These are phyloP conservation scores for Naematelia aurantialba DNA, from an alignment of 768 basidiomycete species.

Conservation along the genomic window DNA sequence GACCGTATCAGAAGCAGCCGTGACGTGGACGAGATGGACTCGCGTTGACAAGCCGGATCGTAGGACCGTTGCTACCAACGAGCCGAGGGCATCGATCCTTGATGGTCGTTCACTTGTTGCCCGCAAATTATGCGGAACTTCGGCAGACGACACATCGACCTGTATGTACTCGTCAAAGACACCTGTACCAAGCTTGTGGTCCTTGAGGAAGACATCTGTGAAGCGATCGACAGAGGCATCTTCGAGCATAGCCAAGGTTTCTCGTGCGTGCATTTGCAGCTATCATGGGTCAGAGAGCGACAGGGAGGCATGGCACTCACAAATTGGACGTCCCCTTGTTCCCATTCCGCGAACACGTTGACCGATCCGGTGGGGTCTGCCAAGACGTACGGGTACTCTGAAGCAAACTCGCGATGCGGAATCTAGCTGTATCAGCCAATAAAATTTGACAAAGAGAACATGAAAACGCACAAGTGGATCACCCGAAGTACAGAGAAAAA, in stretches of 20 bases:
- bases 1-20: constrained; percentile 46
- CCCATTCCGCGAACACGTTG: constrained; percentile 73
- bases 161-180: constrained; percentile 62
- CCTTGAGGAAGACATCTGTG: constrained; percentile 66
- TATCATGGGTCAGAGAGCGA: constrained; percentile 42
- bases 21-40: constrained; percentile 61
- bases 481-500: constrained; percentile 15
- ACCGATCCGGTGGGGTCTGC: constrained; percentile 73
- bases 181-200: constrained; percentile 61
- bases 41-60: constrained; percentile 72
- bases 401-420: constrained; percentile 35
- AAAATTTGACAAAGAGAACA: not conserved
- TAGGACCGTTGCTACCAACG: constrained; percentile 42
- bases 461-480: constrained; percentile 10
- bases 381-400: constrained; percentile 57
- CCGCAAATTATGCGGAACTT: constrained; percentile 7
- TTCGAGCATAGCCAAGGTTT: constrained; percentile 66
- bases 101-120: constrained; percentile 30
- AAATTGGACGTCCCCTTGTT: constrained; percentile 71
- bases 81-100: constrained; percentile 24
- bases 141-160: constrained; percentile 35
- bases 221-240: constrained; percentile 60
- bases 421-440: constrained; percentile 8
- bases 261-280: constrained; percentile 71
- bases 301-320: constrained; percentile 50